Conservation (phyloP, 2,329 filamentous ascomycete genomes). For the Biscogniauxia sp. region DNA sequence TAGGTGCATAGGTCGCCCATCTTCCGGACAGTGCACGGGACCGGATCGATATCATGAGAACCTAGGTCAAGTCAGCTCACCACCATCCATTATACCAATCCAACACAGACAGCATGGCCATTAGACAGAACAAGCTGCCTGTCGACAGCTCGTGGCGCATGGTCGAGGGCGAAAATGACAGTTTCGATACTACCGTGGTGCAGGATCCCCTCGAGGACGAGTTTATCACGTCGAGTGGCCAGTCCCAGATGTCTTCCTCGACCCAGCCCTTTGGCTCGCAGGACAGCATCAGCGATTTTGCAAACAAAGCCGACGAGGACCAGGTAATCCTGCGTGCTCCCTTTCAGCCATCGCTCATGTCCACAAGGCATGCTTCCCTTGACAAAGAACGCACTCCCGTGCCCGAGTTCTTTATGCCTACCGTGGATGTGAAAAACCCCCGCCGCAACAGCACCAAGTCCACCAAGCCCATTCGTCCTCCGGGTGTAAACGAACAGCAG, state of each 20-base stretch:
- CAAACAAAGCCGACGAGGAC: conserved; percentile 53
- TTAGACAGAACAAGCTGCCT: conserved; percentile 31
- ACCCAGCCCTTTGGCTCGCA: conserved; percentile 47
- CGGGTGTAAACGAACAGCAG: conserved; percentile 24
- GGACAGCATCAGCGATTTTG: conserved; percentile 55
- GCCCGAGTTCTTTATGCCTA: conserved; percentile 54
- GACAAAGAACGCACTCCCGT: conserved; percentile 43
- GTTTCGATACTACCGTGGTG: conserved; percentile 56
- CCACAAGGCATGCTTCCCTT: conserved; percentile 25
- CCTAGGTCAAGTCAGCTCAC: neutral
- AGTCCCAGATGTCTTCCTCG: conserved; percentile 47
- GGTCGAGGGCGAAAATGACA: conserved; percentile 58
- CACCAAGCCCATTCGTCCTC: conserved; percentile 34
- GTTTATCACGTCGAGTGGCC: conserved; percentile 41
- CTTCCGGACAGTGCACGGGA: neutral
- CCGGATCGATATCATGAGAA: neutral
- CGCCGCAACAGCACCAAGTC: conserved; percentile 35
- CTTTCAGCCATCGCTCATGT: conserved; percentile 50
- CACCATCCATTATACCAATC: neutral
- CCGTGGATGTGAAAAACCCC: conserved; percentile 40
- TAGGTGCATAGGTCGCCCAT: no score
- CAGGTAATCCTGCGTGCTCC: conserved; percentile 53
- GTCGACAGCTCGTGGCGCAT: conserved; percentile 59
- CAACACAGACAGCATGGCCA: conserved; percentile 19
- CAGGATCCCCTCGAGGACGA: conserved; percentile 44